A percentile compares a stretch with the other conserved stretches of the same genome.
phyloP scores from a whole-genome alignment of 2,329 filamentous ascomycete genomes.

The Ascochyta koolunga region DNA sequence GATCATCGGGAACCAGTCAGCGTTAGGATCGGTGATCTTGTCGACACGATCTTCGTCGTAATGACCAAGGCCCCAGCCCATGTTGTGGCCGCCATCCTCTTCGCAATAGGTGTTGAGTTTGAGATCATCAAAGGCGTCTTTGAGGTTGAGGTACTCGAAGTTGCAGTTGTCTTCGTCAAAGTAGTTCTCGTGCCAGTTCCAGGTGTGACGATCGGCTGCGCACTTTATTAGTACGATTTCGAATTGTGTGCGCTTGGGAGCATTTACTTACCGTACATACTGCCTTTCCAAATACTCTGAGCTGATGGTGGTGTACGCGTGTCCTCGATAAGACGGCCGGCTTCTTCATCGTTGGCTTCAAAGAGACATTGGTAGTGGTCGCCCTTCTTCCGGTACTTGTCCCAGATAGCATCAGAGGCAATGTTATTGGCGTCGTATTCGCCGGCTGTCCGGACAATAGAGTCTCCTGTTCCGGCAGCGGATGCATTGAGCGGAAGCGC shows the following conservation, averaged over 20 bases:
- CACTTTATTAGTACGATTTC: not conserved
- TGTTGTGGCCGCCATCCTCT: conserved; percentile 7
- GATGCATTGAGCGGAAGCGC: not conserved
- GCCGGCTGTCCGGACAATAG: not conserved
- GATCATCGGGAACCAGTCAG: not conserved
- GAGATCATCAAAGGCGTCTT: conserved; percentile 8
- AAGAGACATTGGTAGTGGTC: conserved; percentile 10
- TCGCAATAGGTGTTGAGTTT: conserved; percentile 3
- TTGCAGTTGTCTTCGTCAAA: conserved; percentile 8
- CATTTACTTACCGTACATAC: not conserved
- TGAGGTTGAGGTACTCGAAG: conserved; percentile 4
- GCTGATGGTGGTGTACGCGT: conserved; percentile 8
- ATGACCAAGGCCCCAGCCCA: conserved; percentile 12
- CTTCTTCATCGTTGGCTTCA: conserved; percentile 9
- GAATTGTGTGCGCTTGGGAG: not conserved
- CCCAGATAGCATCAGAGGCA: conserved; percentile 18
- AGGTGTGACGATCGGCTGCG: conserved; percentile 13
- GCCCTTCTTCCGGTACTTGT: conserved; percentile 12
- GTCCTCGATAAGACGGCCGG: conserved; percentile 7
- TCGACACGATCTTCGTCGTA: not conserved
- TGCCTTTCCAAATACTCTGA: conserved; percentile 4
- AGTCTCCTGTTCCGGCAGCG: not conserved
- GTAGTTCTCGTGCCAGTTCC: conserved; percentile 18
- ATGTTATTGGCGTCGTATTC: conserved; percentile 1
- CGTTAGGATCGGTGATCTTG: not conserved